Conservation (phyloP, 2,329 filamentous ascomycete genomes). For the Domatiomyces catenatus region DNA sequence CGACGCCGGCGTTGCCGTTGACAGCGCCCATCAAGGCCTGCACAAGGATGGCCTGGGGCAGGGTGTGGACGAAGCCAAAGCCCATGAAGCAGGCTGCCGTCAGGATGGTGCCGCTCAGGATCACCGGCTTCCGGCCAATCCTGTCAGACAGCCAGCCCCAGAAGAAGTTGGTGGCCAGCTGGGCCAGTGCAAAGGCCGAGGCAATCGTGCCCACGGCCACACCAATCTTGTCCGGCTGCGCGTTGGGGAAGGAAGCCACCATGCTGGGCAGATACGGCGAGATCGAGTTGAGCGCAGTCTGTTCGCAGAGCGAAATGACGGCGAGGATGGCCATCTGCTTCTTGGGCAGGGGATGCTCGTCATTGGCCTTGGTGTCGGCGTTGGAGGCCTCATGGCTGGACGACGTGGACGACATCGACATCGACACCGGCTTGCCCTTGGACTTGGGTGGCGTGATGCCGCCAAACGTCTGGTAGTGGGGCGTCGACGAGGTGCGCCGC, state of each 20-base stretch:
- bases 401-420: constrained; percentile 26
- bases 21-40: constrained; percentile 83
- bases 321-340: constrained; percentile 73
- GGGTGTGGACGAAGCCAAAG: constrained; percentile 71
- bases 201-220: constrained; percentile 83
- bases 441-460: constrained; percentile 31
- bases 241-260: constrained; percentile 70
- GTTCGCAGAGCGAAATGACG: constrained; percentile 77
- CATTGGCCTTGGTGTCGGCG: constrained; percentile 17
- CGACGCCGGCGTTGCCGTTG: constrained; percentile 88
- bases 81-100: constrained; percentile 66
- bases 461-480: constrained; percentile 34
- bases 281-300: constrained; percentile 94
- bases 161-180: constrained; percentile 81
- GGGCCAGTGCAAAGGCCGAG: constrained; percentile 79
- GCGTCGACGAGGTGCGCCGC: constrained; percentile 28
- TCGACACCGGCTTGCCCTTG: constrained; percentile 29
- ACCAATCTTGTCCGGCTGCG: constrained; percentile 55
- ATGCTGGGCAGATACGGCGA: constrained; percentile 89
- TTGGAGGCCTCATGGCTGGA: constrained; percentile 22
- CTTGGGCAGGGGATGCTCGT: constrained; percentile 50
- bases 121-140: constrained; percentile 67
- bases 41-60: constrained; percentile 73
- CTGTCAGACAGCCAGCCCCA: constrained; percentile 76
- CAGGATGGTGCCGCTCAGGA: constrained; percentile 66